Conservation (phyloP, 2,329 filamentous ascomycete species). For the Berkeleyomyces basicola region DNA sequence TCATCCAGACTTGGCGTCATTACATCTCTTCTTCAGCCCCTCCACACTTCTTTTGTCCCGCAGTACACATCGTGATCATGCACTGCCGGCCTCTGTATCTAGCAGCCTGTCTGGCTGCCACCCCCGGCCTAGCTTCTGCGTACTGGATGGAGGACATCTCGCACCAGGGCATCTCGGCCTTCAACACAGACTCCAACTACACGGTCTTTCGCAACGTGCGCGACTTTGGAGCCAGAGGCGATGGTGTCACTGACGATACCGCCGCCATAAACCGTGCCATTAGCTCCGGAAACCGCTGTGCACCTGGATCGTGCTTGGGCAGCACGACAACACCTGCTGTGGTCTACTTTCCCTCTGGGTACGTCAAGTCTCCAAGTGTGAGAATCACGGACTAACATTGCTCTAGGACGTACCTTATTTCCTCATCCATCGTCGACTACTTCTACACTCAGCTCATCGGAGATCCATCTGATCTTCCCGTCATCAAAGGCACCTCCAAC, state of each 20-base stretch:
- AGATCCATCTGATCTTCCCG: slow-evolving; percentile 42
- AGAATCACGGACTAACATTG: neutral
- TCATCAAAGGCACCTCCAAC: slow-evolving; percentile 33
- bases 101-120: neutral
- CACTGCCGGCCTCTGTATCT: neutral
- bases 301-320: slow-evolving; percentile 18
- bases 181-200: slow-evolving; percentile 26
- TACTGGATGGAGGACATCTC: slow-evolving; percentile 30
- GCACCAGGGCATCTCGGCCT: slow-evolving; percentile 31
- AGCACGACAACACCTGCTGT: slow-evolving; percentile 23
- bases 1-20: neutral
- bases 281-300: slow-evolving; percentile 26
- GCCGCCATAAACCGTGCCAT: slow-evolving; percentile 23
- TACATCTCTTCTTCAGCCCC: neutral
- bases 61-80: neutral
- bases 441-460: slow-evolving; percentile 71
- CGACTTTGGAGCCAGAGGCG: slow-evolving; percentile 26
- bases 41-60: no score
- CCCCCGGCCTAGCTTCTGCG: slow-evolving; percentile 9
- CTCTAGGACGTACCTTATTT: slow-evolving; percentile 48
- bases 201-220: slow-evolving; percentile 32
- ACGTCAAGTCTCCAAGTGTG: slow-evolving; percentile 4
- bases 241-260: slow-evolving; percentile 23
- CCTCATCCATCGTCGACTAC: slow-evolving; percentile 51
- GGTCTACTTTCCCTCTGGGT: slow-evolving; percentile 25